Evolutionary conservation across 2,329 filamentous ascomycete species (phyloP), one percentile per base, ranked within the genome.

Genomic region (Ophiostoma populinum): DNA sequence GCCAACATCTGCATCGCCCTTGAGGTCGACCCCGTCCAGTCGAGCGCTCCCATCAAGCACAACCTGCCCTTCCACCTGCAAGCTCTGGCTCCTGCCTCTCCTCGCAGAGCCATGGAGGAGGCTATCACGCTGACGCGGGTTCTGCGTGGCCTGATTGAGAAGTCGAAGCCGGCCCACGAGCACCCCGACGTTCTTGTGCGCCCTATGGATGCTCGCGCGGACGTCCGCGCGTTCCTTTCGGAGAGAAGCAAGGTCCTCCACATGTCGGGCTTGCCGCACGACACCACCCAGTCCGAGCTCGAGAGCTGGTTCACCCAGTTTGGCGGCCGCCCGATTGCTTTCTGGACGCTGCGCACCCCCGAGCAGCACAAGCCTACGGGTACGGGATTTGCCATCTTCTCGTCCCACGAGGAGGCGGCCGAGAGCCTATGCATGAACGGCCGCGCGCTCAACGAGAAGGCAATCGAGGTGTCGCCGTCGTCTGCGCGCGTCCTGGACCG

Each of bases 291-390:
- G 60, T 95, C 87, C 4, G 90, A 98, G 61, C 70, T 98, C 17
- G 90, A 98, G 62, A 94, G 86, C 60, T 98, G 90, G 90, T 98
- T 95, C 54, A 98, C 90, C 20, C 90, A 98, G 57, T 98, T 93
- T 53, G 90, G 90, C 44, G 90, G 90, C 33, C 80, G 90, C 28
- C 90, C 90, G 20, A 98, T 98, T 59, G 90, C 90, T 15, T 98
- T 98, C 61, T 98, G 90, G 90, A 98, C 90, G 13, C 69, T 98
- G 34, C 80, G 87, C 42, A 98, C 90, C 11, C 90, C 90, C 3
- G 90, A 98, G 58, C 90, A 95, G 61, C 90, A 95, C 61, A 98
- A 98, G 66, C 90, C 90, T n/a, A 98, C 90, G 8, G 90, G 90
- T 28, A 92, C 87, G 36, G 90, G 90, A 36, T 98, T 98, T 57